Conservation (phyloP, 371 early-diverging fungal species). For the Mucor piriformis region DNA sequence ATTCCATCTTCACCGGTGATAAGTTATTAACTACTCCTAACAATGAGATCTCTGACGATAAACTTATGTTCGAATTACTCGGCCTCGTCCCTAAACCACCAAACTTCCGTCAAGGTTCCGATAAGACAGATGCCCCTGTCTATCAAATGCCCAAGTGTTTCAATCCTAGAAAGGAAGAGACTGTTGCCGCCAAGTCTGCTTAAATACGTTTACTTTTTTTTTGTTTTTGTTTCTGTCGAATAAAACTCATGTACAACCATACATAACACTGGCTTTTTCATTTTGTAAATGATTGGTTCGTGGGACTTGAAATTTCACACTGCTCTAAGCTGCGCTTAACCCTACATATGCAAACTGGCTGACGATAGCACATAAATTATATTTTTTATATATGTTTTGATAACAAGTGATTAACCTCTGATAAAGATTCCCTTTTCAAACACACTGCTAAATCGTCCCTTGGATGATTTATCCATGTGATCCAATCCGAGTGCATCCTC, state of each 20-base stretch:
- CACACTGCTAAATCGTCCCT: conserved; percentile 53
- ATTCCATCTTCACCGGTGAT: conserved; percentile 88
- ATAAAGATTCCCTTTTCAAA: conserved; percentile 68
- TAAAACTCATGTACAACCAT: no score
- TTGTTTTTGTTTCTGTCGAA: no score
- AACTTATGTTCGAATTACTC: conserved; percentile 76
- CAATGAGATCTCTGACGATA: conserved; percentile 75
- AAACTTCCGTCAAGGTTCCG: conserved; percentile 65
- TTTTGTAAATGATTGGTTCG: no score
- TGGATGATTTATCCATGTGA: conserved; percentile 72
- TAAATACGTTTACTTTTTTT: no score
- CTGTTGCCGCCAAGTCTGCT: not conserved
- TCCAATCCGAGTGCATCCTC: conserved; percentile 77
- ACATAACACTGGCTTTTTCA: no score
- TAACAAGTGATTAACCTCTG: conserved; percentile 61
- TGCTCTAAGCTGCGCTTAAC: no score
- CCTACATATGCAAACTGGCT: no score
- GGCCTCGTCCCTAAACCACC: conserved; percentile 73
- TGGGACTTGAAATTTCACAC: no score
- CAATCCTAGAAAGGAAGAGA: conserved; percentile 20
- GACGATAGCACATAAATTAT: no score
- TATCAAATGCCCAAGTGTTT: conserved; percentile 34
- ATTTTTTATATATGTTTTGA: not conserved
- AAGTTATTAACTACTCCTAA: conserved; percentile 86
- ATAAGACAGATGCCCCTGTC: conserved; percentile 29